phyloP scores from a whole-genome alignment of 1,284 basidiomycete genomes.

The Microbotryum saponariae region DNA sequence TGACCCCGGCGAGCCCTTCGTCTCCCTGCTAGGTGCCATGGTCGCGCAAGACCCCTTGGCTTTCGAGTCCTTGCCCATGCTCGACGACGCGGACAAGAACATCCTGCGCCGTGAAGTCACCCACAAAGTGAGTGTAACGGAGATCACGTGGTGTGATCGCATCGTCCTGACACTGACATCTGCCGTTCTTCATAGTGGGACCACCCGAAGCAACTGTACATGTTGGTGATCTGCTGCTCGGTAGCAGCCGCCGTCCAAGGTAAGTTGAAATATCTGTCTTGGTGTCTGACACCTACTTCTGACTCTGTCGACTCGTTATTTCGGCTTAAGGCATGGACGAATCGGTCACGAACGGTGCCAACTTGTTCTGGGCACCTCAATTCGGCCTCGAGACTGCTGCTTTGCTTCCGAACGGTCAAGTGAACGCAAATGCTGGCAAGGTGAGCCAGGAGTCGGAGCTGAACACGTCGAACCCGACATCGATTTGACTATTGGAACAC shows the following conservation, averaged over 20 bases:
- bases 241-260: conserved; percentile 40
- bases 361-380: conserved; percentile 14
- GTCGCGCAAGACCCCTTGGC: conserved; percentile 26
- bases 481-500: too few species aligned
- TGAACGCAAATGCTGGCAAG: too few species aligned
- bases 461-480: too few species aligned
- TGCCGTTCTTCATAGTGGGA: conserved; percentile 34
- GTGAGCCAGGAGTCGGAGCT: too few species aligned
- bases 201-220: conserved; percentile 42
- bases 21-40: conserved; percentile 11
- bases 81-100: conserved; percentile 36
- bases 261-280: conserved; percentile 2
- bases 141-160: too few species aligned
- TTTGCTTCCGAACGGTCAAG: background rate
- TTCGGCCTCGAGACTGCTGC: conserved; percentile 22
- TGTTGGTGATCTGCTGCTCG: conserved; percentile 36
- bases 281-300: conserved; percentile 19
- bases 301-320: conserved; percentile 15
- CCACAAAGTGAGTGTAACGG: too few species aligned
- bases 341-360: conserved; percentile 40
- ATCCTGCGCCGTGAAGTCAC: conserved; percentile 33
- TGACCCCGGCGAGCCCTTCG: background rate
- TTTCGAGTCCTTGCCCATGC: conserved; percentile 35
- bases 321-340: conserved; percentile 34
- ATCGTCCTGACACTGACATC: conserved; percentile 31